A percentile compares a stretch with the other conserved stretches of the same genome.
Conservation (phyloP, 768 basidiomycete genomes). For the Phlegmacium glaucopus region DNA sequence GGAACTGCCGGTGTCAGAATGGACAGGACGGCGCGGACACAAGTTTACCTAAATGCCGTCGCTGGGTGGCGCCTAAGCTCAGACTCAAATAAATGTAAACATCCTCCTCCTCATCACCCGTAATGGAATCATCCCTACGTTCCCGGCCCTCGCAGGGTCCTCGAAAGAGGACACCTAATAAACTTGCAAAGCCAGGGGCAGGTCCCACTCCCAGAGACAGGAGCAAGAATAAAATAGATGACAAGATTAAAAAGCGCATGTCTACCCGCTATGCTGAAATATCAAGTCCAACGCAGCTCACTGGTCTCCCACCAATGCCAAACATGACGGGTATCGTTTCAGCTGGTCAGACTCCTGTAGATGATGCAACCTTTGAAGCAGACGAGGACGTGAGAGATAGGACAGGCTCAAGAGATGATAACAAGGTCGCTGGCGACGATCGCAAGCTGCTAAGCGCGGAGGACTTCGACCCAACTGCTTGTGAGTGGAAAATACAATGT, state of each 20-base stretch:
- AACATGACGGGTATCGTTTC: slow-evolving; percentile 21
- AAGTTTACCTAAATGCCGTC: too few species aligned
- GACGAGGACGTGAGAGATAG: slow-evolving; percentile 49
- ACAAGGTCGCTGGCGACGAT: slow-evolving; percentile 50
- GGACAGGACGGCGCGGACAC: too few species aligned
- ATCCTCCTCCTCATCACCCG: background rate
- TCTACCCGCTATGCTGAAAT: slow-evolving; percentile 92
- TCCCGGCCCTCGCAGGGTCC: slow-evolving; percentile 49
- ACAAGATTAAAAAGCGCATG: slow-evolving; percentile 96
- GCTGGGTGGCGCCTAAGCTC: too few species aligned
- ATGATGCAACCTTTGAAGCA: slow-evolving; percentile 27
- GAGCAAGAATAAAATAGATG: slow-evolving; percentile 62
- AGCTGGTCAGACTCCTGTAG: slow-evolving; percentile 22
- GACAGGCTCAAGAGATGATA: slow-evolving; percentile 33
- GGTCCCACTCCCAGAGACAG: slow-evolving; percentile 36
- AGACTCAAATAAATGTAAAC: slow-evolving; percentile 6
- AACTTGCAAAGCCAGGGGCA: slow-evolving; percentile 30
- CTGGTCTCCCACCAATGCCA: slow-evolving; percentile 45
- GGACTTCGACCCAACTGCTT: slow-evolving; percentile 84
- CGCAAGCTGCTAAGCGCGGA: slow-evolving; percentile 68
- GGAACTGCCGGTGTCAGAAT: slow-evolving; percentile 1
- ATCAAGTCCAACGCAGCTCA: slow-evolving; percentile 59
- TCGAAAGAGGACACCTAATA: slow-evolving; percentile 31
- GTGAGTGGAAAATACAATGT: slow-evolving; percentile 45
- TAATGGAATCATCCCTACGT: slow-evolving; percentile 53